Evolutionary conservation across 768 basidiomycete genomes (phyloP), one percentile per base, ranked within the genome.

Genomic region (Termitomyces bulborhizus): DNA sequence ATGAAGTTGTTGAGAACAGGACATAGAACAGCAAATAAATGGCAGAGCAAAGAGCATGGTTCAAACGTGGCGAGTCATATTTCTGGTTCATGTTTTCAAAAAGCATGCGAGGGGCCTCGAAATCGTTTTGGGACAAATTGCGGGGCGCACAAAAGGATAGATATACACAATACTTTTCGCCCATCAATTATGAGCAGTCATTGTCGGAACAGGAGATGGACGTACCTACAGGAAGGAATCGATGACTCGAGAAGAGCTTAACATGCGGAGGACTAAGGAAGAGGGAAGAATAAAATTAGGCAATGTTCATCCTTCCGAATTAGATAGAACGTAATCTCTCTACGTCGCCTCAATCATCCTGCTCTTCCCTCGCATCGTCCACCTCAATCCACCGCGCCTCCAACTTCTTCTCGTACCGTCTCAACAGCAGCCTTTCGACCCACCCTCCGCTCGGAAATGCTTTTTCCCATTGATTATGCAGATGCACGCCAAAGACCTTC

Each of bases 401-500:
- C 50, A 59, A 40, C 60, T 67, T 71, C 52, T 55, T 58, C 52
- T 89, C 84, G 59, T 88, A 88, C 65, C 75, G 73, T 59, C 70
- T 73, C 67, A 95, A 68, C 60, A 98, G 69, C 60, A 97, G 63
- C 63, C 89, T 75, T 54, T 90, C 84, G 5, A 99, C 85, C 95
- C 95, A 98, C 0, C 96, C 96, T 2, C 74, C 81, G 16, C 68
- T 65, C 0, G 96, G 94, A 66, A 88, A 98, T 48, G 71, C 70
- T 74, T 93, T 97, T 51, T 88, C 81, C 95, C 96, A 98, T 69
- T 93, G 93, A 69, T 98, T 97, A 68, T 98, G 96, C 63, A 98
- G 66, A 71, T 98, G 96, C 36, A 98, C 80, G 0, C 85, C 81
- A 72, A 96, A 99, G 12, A 96, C 79, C 56, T 88, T 85, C 15